Conservation (phyloP, 2,329 filamentous ascomycete species). For the Onygena corvina region DNA sequence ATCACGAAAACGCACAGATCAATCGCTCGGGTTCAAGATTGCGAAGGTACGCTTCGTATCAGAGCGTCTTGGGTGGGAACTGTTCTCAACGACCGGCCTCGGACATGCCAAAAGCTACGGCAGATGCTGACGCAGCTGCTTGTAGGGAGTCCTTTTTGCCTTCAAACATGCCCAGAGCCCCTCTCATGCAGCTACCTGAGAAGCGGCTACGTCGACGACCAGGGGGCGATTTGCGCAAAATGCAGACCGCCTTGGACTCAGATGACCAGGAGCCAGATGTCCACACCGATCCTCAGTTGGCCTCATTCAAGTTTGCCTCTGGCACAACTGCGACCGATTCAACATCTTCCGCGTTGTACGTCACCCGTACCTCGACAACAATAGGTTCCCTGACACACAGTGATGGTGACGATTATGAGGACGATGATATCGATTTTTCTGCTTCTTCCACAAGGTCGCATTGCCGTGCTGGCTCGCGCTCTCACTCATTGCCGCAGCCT, state of each 20-base stretch:
- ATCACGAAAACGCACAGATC: neutral
- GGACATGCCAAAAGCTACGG: constrained; percentile 25
- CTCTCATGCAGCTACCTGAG: neutral
- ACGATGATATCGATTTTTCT: constrained; percentile 14
- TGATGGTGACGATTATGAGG: neutral
- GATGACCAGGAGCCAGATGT: constrained; percentile 38
- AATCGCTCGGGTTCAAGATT: constrained; percentile 23
- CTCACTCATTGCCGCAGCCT: constrained; percentile 30
- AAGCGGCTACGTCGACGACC: constrained; percentile 52
- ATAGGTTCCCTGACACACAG: constrained; percentile 10
- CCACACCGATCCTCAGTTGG: constrained; percentile 32
- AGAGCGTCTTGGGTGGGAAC: constrained; percentile 22
- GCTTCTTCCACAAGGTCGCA: constrained; percentile 30
- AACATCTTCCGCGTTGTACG: constrained; percentile 6
- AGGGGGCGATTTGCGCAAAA: constrained; percentile 61
- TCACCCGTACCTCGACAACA: constrained; percentile 13
- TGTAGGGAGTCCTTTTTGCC: neutral
- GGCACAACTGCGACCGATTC: constrained; percentile 27
- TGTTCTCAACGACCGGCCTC: neutral
- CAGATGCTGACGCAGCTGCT: constrained; percentile 14
- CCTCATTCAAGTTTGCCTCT: constrained; percentile 25
- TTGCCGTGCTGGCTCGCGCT: constrained; percentile 38
- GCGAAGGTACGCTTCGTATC: constrained; percentile 36
- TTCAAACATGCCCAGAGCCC: constrained; percentile 15
- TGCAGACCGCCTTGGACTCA: constrained; percentile 41